Evolutionary conservation across 1,139 yeast species (phyloP), one percentile per base, ranked within the genome.

Genomic region (Tardiomyces blankii): DNA sequence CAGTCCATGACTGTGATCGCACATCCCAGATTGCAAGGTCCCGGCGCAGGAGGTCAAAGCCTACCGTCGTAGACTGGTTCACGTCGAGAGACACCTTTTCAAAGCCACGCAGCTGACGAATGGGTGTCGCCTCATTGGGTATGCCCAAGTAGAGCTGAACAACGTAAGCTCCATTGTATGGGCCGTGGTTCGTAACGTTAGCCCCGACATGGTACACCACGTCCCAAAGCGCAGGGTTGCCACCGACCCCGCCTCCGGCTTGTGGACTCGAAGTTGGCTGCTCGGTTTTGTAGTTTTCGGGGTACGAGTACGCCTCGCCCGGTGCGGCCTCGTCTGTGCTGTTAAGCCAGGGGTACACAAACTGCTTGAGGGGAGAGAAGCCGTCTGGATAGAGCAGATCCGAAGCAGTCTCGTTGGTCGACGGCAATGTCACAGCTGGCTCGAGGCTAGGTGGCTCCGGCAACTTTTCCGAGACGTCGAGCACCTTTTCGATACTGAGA

Each of bases 21-120:
- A 74, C 65, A 57, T 78, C 82, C 84, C 84, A 80, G 28, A 73
- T 65, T 49, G 80, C 69, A 54, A 80, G 61, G 58, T 80, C 85
- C 49, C 81, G 68, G 53, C 76, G 72, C 49, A 70, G 61, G 23
- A 80, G 63, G 44, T 70, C 69, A 55, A 79, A 79, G 30, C 56
- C 57, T 9, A 76, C 66, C 18, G 58, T 58, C 3, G 64, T 63
- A 0, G 68, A 52, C 41, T 65, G 65, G 0, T 76, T 78, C 11
- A 75, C 67, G 13, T 65, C 68, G 40, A 78, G 57, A 45, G 65
- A 68, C 1, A 76, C 73, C 61, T 79, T 80, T 44, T 76, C 81
- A 56, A 78, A 76, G 1, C 84, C 84, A 51, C 82, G 68, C 49
- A 79, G 68, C 39, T 74, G 71, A 49, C 71, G 69, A 38, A 53